Evolutionary conservation across 495 filamentous ascomycete species (phyloP).

Genomic region (Penicillium bialowiezense): DNA sequence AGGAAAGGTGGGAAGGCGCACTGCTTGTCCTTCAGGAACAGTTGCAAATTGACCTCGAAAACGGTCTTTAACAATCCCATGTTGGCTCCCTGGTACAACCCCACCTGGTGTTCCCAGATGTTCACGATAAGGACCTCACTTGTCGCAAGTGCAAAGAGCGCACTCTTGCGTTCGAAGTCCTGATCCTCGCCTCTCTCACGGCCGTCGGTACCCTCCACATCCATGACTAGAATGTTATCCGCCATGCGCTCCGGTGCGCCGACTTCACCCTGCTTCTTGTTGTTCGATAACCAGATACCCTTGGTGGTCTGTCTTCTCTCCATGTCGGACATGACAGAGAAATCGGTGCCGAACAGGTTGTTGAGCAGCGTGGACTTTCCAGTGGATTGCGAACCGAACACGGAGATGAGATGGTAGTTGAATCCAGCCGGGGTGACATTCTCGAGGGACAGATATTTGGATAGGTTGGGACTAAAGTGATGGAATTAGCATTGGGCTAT

Average conservation of each 20-base stretch:
- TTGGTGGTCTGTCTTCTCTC: slow-evolving; percentile 95
- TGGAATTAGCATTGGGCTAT: slow-evolving; percentile 18
- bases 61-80: slow-evolving; percentile 98
- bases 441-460: slow-evolving; percentile 74
- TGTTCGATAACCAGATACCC: slow-evolving; percentile 99
- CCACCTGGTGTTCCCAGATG: slow-evolving; percentile 99
- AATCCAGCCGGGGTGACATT: slow-evolving; percentile 83
- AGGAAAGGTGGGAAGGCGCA: slow-evolving; percentile 41
- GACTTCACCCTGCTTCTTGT: slow-evolving; percentile 56
- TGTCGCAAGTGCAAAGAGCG: slow-evolving; percentile 92
- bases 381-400: slow-evolving; percentile 97
- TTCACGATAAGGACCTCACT: slow-evolving; percentile 98
- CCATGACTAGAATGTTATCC: slow-evolving; percentile 98
- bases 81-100: slow-evolving; percentile 96
- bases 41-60: slow-evolving; percentile 95
- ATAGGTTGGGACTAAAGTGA: slow-evolving; percentile 65
- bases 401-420: slow-evolving; percentile 98
- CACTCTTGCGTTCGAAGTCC: slow-evolving; percentile 97
- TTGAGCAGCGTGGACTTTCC: slow-evolving; percentile 98
- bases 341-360: slow-evolving; percentile 90
- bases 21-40: slow-evolving; percentile 93
- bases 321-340: slow-evolving; percentile 91
- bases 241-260: slow-evolving; percentile 61
- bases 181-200: slow-evolving; percentile 96
- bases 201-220: slow-evolving; percentile 97